A percentile compares a stretch with the other conserved stretches of the same genome.
Evolutionary conservation across 495 filamentous ascomycete species (phyloP).

Genomic region (Pyrenula aspistea): DNA sequence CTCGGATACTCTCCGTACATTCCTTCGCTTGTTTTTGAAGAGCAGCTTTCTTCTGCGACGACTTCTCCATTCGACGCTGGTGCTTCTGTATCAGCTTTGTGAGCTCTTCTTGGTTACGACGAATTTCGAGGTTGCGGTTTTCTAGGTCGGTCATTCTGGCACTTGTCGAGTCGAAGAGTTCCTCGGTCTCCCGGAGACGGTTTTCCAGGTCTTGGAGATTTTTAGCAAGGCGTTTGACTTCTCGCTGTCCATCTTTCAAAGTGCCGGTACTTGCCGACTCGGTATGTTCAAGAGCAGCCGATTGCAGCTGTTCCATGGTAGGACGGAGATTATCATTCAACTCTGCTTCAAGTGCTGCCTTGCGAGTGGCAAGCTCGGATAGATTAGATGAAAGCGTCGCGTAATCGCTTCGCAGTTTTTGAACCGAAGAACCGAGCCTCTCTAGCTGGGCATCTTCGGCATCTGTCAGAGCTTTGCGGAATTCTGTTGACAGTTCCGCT

Average conservation of each 20-base stretch:
- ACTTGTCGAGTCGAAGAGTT: constrained; percentile 54
- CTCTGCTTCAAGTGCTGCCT: constrained; percentile 70
- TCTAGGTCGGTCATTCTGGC: constrained; percentile 46
- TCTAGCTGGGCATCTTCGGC: constrained; percentile 77
- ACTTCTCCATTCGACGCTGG: constrained; percentile 86
- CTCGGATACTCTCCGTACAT: constrained; percentile 75
- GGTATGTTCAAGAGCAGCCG: constrained; percentile 60
- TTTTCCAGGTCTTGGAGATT: constrained; percentile 46
- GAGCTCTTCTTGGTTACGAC: constrained; percentile 60
- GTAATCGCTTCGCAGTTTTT: constrained; percentile 61
- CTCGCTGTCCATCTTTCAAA: constrained; percentile 67
- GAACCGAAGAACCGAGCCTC: constrained; percentile 49
- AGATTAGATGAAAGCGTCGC: constrained; percentile 61
- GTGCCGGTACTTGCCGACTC: constrained; percentile 47
- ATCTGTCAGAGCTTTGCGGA: constrained; percentile 78
- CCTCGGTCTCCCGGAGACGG: constrained; percentile 60
- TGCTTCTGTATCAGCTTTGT: constrained; percentile 72
- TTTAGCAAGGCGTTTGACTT: constrained; percentile 65
- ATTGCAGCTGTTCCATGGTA: constrained; percentile 75
- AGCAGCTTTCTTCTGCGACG: constrained; percentile 71
- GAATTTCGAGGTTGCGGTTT: constrained; percentile 50
- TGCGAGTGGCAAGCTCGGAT: constrained; percentile 69
- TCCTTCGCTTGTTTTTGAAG: constrained; percentile 66
- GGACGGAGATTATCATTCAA: constrained; percentile 74
- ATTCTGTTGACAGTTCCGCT: constrained; percentile 68